Conservation (phyloP, 2,329 filamentous ascomycete genomes). For the Fusarium tjaetaba region DNA sequence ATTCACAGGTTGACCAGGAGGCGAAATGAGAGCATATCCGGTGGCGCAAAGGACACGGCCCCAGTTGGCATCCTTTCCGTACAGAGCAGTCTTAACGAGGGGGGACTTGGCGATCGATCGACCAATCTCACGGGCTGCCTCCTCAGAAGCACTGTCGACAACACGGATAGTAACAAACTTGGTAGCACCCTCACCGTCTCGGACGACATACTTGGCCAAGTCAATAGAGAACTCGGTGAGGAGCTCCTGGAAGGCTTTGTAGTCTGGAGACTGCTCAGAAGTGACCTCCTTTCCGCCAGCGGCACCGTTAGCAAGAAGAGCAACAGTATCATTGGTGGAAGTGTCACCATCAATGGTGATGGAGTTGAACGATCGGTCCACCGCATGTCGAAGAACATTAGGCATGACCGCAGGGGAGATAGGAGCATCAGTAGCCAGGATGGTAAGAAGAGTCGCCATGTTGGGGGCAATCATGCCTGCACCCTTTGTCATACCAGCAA, state of each 20-base stretch:
- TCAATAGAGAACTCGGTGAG: constrained; percentile 83
- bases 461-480: constrained; percentile 99
- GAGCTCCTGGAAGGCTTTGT: constrained; percentile 73
- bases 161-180: constrained; percentile 97
- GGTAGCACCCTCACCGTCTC: constrained; percentile 96
- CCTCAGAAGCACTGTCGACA: constrained; percentile 73
- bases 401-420: constrained; percentile 75
- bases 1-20: constrained; percentile 64
- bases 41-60: constrained; percentile 95
- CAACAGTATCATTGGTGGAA: constrained; percentile 96
- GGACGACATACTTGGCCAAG: constrained; percentile 90
- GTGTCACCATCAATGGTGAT: constrained; percentile 98
- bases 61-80: constrained; percentile 98
- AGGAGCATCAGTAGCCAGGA: constrained; percentile 91
- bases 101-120: constrained; percentile 90
- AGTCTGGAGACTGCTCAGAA: constrained; percentile 67
- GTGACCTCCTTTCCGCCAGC: constrained; percentile 76
- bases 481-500: constrained; percentile 96
- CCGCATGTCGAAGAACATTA: constrained; percentile 75
- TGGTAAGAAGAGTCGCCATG: constrained; percentile 94
- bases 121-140: constrained; percentile 80
- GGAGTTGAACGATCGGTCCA: constrained; percentile 90
- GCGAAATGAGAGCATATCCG: constrained; percentile 77
- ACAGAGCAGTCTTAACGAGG: constrained; percentile 95
- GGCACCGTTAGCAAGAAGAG: constrained; percentile 93